phyloP scores from a whole-genome alignment of 768 basidiomycete species.

The Lyophyllum semitale region DNA sequence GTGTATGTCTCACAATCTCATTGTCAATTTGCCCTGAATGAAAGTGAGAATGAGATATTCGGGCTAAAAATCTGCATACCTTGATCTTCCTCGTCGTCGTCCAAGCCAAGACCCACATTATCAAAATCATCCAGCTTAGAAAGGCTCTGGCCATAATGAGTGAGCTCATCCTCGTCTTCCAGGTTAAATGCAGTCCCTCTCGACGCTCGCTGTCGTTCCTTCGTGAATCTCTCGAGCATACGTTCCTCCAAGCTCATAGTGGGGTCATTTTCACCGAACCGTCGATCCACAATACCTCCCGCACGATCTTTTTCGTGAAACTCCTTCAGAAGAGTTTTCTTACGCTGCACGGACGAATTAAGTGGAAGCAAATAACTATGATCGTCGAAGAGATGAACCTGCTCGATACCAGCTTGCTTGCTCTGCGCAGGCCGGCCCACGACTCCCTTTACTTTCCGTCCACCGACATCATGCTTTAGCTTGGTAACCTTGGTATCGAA shows the following conservation, averaged over 20 bases:
- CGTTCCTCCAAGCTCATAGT: constrained; percentile 93
- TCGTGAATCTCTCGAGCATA: constrained; percentile 95
- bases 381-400: constrained; percentile 48
- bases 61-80: constrained; percentile 30
- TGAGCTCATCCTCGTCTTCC: constrained; percentile 89
- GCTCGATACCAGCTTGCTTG: constrained; percentile 88
- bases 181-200: constrained; percentile 84
- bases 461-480: constrained; percentile 91
- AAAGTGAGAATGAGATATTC: constrained; percentile 1
- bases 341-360: constrained; percentile 53
- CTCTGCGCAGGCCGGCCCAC: constrained; percentile 83
- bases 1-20: constrained; percentile 63
- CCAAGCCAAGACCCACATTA: constrained; percentile 59
- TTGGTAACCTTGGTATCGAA: constrained; percentile 94
- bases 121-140: constrained; percentile 87
- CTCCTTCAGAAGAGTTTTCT: constrained; percentile 87
- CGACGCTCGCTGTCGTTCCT: constrained; percentile 79
- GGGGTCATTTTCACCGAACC: constrained; percentile 95
- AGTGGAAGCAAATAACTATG: neutral
- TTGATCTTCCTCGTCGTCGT: constrained; percentile 54
- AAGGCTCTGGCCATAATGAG: constrained; percentile 88
- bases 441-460: constrained; percentile 81
- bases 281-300: constrained; percentile 89
- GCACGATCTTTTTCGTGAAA: constrained; percentile 78
- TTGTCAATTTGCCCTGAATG: constrained; percentile 64